Percentiles rank a stretch among this genome's conserved stretches.
Conservation (phyloP, 768 basidiomycete species). For the Boletus sp. region DNA sequence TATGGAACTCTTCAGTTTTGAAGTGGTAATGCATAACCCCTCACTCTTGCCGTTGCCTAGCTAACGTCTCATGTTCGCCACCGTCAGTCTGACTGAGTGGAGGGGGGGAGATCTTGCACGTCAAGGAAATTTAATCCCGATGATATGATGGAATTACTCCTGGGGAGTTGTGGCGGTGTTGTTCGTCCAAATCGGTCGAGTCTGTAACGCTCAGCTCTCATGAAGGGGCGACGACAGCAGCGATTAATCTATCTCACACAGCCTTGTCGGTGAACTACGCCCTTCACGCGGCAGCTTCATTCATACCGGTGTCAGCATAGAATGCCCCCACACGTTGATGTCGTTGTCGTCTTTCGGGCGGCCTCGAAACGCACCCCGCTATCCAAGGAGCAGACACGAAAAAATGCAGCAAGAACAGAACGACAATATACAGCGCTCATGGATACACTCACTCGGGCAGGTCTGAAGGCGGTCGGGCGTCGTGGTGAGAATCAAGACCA, state of each 20-base stretch:
- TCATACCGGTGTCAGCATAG: background rate
- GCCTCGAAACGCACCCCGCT: conserved; percentile 36
- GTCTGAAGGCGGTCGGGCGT: conserved; percentile 68
- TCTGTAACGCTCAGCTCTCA: background rate
- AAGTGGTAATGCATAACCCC: background rate
- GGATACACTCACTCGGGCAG: conserved; percentile 55
- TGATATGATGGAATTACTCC: background rate
- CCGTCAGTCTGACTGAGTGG: no score
- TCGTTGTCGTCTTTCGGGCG: conserved; percentile 69
- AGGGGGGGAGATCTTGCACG: no score
- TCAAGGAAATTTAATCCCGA: background rate
- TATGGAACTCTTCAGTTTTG: background rate
- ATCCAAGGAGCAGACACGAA: conserved; percentile 59
- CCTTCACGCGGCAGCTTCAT: background rate
- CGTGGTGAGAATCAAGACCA: conserved; percentile 75
- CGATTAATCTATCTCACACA: background rate
- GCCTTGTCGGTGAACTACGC: background rate
- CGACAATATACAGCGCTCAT: conserved; percentile 67
- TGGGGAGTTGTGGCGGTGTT: conserved; percentile 3
- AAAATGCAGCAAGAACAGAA: conserved; percentile 62
- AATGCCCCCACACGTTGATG: conserved; percentile 61
- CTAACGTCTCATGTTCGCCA: no score
- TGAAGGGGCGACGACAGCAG: background rate
- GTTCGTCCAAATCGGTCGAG: background rate
- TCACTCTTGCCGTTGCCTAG: no score